Percentiles rank a stretch among this genome's conserved stretches.
phyloP scores from a whole-genome alignment of 306 rosid genomes.

The Hippophae tibetana region DNA sequence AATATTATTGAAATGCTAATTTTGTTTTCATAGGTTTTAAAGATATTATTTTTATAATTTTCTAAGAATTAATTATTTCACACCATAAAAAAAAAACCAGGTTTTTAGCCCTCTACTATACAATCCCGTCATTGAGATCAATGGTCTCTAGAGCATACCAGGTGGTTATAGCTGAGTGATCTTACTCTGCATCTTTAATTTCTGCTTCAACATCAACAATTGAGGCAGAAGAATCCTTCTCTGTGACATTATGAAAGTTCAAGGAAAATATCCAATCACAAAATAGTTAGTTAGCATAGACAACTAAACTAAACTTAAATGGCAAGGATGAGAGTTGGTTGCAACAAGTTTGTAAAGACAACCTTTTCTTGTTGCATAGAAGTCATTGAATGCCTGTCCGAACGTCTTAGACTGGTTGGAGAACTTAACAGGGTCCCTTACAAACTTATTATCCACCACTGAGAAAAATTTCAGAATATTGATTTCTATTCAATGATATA shows the following conservation, averaged over 20 bases:
- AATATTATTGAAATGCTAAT: too few relatives aligned
- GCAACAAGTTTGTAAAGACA: conserved; percentile 12
- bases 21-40: too few relatives aligned
- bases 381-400: conserved; percentile 71
- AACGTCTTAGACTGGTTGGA: conserved; percentile 74
- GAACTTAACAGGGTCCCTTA: conserved; percentile 65
- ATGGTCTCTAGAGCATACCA: conserved; percentile 19
- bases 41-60: too few relatives aligned
- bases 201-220: conserved; percentile 92
- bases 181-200: conserved; percentile 76
- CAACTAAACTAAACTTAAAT: neutral
- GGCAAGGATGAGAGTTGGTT: neutral
- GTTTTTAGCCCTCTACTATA: too few relatives aligned
- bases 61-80: too few relatives aligned
- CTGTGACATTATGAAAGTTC: conserved; percentile 30
- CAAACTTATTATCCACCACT: conserved; percentile 81
- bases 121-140: neutral
- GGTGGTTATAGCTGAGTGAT: conserved; percentile 14
- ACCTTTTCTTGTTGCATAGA: conserved; percentile 58
- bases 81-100: too few relatives aligned
- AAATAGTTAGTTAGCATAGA: neutral
- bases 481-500: neutral
- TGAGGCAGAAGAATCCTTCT: conserved; percentile 45
- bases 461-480: conserved; percentile 19
- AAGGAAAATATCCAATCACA: neutral